Percentiles rank a stretch among this genome's conserved stretches.
These are phyloP conservation scores for Solanum rostratum DNA, from an alignment of 257 asterid genomes.

Conservation along the genomic window DNA sequence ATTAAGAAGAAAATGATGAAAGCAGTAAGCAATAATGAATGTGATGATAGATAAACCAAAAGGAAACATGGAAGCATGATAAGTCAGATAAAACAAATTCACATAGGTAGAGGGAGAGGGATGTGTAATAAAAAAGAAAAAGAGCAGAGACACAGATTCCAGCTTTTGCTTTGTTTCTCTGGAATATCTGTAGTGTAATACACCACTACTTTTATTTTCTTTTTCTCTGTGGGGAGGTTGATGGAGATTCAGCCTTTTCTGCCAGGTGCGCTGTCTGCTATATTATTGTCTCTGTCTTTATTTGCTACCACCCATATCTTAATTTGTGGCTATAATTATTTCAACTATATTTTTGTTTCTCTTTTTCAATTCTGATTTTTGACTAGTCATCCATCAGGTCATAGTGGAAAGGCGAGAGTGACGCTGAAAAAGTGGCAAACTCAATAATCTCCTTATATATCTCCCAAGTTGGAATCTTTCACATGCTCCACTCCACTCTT, in stretches of 20 bases:
- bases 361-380: background rate
- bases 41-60: background rate
- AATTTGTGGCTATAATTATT: background rate
- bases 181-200: background rate
- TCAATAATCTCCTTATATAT: background rate
- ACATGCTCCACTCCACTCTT: background rate
- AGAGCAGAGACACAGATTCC: constrained; percentile 3
- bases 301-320: background rate
- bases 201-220: background rate
- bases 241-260: constrained; percentile 1
- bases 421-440: background rate
- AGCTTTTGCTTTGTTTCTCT: constrained; percentile 23
- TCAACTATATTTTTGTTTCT: background rate
- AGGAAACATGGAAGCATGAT: constrained; percentile 11
- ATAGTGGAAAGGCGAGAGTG: background rate
- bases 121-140: background rate
- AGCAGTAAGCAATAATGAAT: background rate
- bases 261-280: background rate
- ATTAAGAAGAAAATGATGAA: background rate
- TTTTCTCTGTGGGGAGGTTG: background rate
- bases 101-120: background rate
- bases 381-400: background rate
- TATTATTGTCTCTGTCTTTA: background rate
- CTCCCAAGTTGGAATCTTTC: background rate
- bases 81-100: constrained; percentile 6